Conservation (phyloP, 371 early-diverging fungal genomes). For the Mortierella sp. region DNA sequence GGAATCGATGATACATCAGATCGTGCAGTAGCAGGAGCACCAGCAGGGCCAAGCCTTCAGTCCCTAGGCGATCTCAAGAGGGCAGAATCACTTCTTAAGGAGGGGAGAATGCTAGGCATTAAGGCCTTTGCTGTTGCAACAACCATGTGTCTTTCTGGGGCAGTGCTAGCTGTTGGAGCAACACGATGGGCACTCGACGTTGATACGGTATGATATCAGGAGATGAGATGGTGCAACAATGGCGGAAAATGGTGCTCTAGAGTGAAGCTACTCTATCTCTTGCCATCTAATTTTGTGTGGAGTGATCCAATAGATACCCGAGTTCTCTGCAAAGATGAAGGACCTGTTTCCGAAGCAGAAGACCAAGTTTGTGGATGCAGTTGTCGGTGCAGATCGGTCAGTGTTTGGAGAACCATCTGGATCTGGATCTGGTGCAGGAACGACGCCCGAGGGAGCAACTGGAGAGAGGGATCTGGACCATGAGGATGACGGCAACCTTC, state of each 20-base stretch:
- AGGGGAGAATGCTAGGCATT: conserved; percentile 38
- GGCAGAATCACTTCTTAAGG: conserved; percentile 38
- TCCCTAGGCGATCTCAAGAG: conserved; percentile 37
- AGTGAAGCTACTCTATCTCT: neutral
- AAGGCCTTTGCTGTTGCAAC: conserved; percentile 52
- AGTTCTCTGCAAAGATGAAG: conserved; percentile 53
- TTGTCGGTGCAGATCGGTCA: conserved; percentile 35
- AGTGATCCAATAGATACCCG: conserved; percentile 37
- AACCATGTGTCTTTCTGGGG: conserved; percentile 43
- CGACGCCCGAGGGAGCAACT: neutral
- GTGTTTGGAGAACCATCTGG: conserved; percentile 24
- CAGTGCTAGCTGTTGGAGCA: conserved; percentile 33
- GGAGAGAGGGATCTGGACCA: conserved; percentile 44
- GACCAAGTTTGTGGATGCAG: conserved; percentile 50
- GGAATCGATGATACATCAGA: conserved; percentile 9
- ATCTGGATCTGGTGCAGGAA: neutral
- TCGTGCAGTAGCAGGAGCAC: conserved; percentile 24
- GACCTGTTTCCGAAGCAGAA: conserved; percentile 50
- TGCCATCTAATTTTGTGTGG: neutral
- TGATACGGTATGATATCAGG: conserved; percentile 28
- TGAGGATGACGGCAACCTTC: conserved; percentile 39
- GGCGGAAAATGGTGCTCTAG: neutral
- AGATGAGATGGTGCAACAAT: neutral
- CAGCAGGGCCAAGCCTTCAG: conserved; percentile 25
- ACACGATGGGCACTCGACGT: conserved; percentile 50